These are phyloP conservation scores for Pseudogymnoascus sp. DNA, from an alignment of 2,329 filamentous ascomycete species.

Conservation along the genomic window DNA sequence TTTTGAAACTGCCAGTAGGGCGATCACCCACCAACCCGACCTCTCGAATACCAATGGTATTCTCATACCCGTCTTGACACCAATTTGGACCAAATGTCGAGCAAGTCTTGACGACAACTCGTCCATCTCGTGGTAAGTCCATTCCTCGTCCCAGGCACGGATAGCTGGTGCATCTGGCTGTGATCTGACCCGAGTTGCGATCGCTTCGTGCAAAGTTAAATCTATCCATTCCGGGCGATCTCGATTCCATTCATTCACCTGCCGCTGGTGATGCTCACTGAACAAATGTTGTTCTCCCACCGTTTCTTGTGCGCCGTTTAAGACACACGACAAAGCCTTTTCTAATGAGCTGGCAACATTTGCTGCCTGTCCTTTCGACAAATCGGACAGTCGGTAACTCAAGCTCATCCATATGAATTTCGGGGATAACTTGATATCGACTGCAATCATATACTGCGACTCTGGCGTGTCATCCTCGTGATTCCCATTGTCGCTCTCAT, in stretches of 20 bases:
- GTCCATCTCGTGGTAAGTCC: slow-evolving; percentile 17
- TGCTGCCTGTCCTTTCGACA: not conserved
- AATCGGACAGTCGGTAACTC: not conserved
- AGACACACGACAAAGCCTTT: not conserved
- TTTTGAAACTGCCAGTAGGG: slow-evolving; percentile 20
- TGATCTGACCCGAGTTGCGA: slow-evolving; percentile 10
- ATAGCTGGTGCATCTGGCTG: slow-evolving; percentile 15
- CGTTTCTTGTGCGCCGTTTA: not conserved
- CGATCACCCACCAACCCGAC: slow-evolving; percentile 17
- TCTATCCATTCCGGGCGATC: slow-evolving; percentile 10
- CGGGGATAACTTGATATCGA: not conserved
- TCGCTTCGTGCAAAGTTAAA: slow-evolving; percentile 8
- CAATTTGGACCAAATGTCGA: slow-evolving; percentile 3
- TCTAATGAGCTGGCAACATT: slow-evolving; percentile 2
- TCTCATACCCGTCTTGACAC: slow-evolving; percentile 11
- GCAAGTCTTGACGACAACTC: slow-evolving; percentile 15
- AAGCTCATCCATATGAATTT: not conserved
- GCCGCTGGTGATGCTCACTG: not conserved
- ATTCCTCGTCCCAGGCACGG: slow-evolving; percentile 17
- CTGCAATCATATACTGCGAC: slow-evolving; percentile 5
- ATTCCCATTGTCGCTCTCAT: not conserved
- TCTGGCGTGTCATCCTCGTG: not conserved
- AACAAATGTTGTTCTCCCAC: not conserved
- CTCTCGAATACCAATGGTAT: slow-evolving; percentile 22
- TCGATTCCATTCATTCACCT: slow-evolving; percentile 9